Conservation (phyloP, 306 rosid genomes). For the Begonia masoniana region DNA sequence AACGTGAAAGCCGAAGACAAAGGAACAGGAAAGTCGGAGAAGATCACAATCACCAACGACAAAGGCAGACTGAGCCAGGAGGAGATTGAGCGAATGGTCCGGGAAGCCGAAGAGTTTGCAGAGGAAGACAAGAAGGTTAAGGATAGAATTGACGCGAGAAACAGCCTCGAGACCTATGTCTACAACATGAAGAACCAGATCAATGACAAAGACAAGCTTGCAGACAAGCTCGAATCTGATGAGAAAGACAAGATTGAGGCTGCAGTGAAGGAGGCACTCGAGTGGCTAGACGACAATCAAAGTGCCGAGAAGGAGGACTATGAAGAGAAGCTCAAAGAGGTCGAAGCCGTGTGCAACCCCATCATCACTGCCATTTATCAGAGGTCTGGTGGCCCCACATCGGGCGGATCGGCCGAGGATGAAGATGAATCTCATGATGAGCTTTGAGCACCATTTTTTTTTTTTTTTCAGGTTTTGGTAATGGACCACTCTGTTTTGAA, state of each 20-base stretch:
- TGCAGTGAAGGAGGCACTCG: slow-evolving; percentile 86
- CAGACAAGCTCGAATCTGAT: slow-evolving; percentile 81
- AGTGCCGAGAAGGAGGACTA: slow-evolving; percentile 80
- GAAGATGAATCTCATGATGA: slow-evolving; percentile 80
- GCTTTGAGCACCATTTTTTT: slow-evolving; percentile 20
- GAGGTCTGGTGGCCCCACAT: slow-evolving; percentile 83
- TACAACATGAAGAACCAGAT: slow-evolving; percentile 98
- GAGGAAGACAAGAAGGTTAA: slow-evolving; percentile 97
- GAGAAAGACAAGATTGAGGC: slow-evolving; percentile 94
- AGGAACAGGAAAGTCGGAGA: slow-evolving; percentile 95
- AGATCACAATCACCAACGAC: slow-evolving; percentile 95
- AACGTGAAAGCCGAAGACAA: slow-evolving; percentile 96
- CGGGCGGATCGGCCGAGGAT: slow-evolving; percentile 28
- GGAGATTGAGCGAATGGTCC: slow-evolving; percentile 93
- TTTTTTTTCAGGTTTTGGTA: too few relatives aligned
- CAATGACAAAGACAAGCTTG: slow-evolving; percentile 89
- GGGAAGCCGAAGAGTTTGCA: slow-evolving; percentile 89
- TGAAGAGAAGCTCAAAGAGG: slow-evolving; percentile 90
- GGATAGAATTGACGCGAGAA: slow-evolving; percentile 90
- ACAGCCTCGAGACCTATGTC: slow-evolving; percentile 69
- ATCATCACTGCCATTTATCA: slow-evolving; percentile 78
- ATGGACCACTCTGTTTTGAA: too few relatives aligned
- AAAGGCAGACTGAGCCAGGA: slow-evolving; percentile 95
- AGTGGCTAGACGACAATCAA: slow-evolving; percentile 97
- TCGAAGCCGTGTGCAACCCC: slow-evolving; percentile 90